Percentiles rank a stretch among this genome's conserved stretches.
Conservation (phyloP, 1,139 yeast species). For the Candida glucosophila region DNA sequence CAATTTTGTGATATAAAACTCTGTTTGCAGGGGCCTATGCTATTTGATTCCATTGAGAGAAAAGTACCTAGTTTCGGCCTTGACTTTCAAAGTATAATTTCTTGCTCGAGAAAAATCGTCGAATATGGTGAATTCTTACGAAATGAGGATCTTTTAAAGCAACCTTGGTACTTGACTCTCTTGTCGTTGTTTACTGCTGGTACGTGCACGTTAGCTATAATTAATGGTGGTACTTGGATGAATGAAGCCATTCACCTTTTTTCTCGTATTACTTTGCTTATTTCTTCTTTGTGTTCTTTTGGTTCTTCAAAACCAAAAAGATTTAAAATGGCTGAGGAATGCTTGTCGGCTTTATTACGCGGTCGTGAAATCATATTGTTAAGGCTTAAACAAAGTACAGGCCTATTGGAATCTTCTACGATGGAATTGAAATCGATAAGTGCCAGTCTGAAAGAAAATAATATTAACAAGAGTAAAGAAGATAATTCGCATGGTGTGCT, state of each 20-base stretch:
- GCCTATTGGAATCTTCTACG: slow-evolving; percentile 1
- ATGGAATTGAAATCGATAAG: slow-evolving; percentile 1
- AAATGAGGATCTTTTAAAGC: neutral
- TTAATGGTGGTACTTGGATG: neutral
- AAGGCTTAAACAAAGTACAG: slow-evolving; percentile 1
- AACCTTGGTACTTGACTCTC: slow-evolving; percentile 1
- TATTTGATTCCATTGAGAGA: neutral
- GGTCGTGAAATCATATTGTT: slow-evolving; percentile 1
- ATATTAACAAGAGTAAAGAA: too few relatives aligned
- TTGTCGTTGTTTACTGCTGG: slow-evolving; percentile 1
- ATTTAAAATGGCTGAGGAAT: slow-evolving; percentile 1
- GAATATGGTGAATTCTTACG: neutral
- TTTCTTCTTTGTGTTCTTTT: slow-evolving; percentile 1
- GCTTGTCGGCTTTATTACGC: slow-evolving; percentile 1
- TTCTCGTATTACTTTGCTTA: slow-evolving; percentile 1
- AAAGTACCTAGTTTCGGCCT: neutral
- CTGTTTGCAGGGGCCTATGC: slow-evolving; percentile 1
- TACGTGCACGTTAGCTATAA: slow-evolving; percentile 1
- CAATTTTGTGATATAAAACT: slow-evolving; percentile 2
- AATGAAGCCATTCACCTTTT: neutral
- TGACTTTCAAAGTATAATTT: slow-evolving; percentile 1
- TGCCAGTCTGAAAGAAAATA: slow-evolving; percentile 1
- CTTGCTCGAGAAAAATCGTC: slow-evolving; percentile 1
- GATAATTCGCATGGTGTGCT: too few relatives aligned
- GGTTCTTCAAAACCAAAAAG: slow-evolving; percentile 1